Evolutionary conservation across 257 asterid genomes (phyloP), one percentile per base, ranked within the genome.

Genomic region (Penstemon davidsonii): DNA sequence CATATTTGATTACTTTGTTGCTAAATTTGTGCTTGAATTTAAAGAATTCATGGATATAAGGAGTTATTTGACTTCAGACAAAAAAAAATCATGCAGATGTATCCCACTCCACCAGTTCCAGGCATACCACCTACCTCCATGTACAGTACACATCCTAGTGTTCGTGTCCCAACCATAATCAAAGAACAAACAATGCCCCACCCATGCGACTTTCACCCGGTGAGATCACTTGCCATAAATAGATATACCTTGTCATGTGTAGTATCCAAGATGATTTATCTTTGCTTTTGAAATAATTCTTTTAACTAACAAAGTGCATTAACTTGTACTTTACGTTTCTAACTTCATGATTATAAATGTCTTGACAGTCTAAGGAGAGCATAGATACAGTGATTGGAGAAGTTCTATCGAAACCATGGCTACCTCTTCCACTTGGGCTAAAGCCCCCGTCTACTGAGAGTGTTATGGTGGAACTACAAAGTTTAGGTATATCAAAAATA

Each of bases 371-470:
- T 3, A 86, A 84, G 74, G 92, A 86, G 81, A 81, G 81, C 77
- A 52, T 86, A 72, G 89, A 86, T 64, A 84, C 87, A 39, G 87
- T 82, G 5, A 78, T 84, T 25, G 89, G 87, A 73, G 89, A 86
- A 74, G 89, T 70, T 75, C 46, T 86, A 74, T 75, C 87, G 49
- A 78, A 84, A 74, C 92, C 92, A 59, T 84, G 92, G 92, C 80
- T 71, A 70, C 87, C 92, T 41, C 86, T 86, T 72, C 92, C 89
- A 5, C 82, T 86, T 2, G 89, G 92, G 47, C 86, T 86, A 72
- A 86, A 84, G 72, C 85, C 89, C 12, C 92, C 92, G 6, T 80
- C 87, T 3, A 69, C 68, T 7, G 87, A 84, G 3, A 37, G 86
- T 37, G 89, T 86, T 19, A 9, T 86, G 77, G 78, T 72, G 52